These are phyloP conservation scores for Chlamydomonas sphaeroides DNA, from an alignment of 139 green algal species.

Conservation along the genomic window DNA sequence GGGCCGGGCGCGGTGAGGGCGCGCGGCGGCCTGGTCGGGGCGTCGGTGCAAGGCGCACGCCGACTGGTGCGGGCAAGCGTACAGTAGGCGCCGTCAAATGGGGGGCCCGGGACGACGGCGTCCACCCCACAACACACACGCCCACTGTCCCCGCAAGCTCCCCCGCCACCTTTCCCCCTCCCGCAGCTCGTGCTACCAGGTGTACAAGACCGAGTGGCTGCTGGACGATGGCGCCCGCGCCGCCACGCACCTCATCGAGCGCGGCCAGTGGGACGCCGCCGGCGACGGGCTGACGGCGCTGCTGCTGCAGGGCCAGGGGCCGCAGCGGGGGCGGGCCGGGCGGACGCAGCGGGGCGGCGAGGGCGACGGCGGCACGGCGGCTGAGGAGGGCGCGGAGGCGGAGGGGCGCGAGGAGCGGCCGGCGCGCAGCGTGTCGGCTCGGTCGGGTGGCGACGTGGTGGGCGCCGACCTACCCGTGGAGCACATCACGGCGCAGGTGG, in stretches of 20 bases:
- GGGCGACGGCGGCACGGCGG: neutral
- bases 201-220: slow-evolving; percentile 41
- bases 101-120: no score
- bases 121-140: no score
- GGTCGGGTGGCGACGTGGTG: slow-evolving; percentile 17
- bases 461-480: slow-evolving; percentile 29
- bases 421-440: neutral
- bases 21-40: neutral
- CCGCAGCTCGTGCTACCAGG: slow-evolving; percentile 34
- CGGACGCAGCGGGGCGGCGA: neutral
- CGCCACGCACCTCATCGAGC: slow-evolving; percentile 12
- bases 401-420: no score
- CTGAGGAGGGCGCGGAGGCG: no score
- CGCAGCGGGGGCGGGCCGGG: neutral
- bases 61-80: no score
- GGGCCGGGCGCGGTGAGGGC: neutral
- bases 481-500: slow-evolving; percentile 7
- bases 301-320: slow-evolving; percentile 13
- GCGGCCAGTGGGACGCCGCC: slow-evolving; percentile 29
- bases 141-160: no score
- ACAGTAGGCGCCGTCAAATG: no score
- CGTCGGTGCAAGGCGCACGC: no score
- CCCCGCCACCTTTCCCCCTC: neutral
- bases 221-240: slow-evolving; percentile 15
- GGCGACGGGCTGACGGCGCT: slow-evolving; percentile 28